A percentile compares a stretch with the other conserved stretches of the same genome.
These are phyloP conservation scores for Marchantia paleacea DNA, from an alignment of 225 moss, liverwort and hornwort species.

Conservation along the genomic window DNA sequence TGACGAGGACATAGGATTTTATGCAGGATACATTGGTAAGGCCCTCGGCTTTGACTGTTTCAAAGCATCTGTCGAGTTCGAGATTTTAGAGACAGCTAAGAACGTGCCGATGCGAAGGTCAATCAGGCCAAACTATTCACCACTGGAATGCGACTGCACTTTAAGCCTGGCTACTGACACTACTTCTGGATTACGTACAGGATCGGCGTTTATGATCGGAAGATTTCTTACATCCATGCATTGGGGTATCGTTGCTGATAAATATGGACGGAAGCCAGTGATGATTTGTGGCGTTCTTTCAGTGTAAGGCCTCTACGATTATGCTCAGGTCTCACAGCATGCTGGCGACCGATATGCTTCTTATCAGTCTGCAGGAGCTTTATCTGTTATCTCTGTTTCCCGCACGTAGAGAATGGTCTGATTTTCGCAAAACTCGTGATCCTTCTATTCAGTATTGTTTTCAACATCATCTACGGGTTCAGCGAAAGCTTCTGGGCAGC, in stretches of 20 bases:
- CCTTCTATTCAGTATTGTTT: slow-evolving; percentile 53
- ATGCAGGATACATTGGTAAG: slow-evolving; percentile 66
- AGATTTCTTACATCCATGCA: slow-evolving; percentile 57
- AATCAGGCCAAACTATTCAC: no score
- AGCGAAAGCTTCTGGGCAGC: slow-evolving; percentile 73
- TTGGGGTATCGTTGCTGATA: slow-evolving; percentile 75
- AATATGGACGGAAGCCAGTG: slow-evolving; percentile 69
- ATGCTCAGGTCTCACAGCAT: no score
- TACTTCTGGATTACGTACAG: slow-evolving; percentile 18
- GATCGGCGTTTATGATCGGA: slow-evolving; percentile 75
- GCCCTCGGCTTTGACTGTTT: neutral
- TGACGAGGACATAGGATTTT: slow-evolving; percentile 69
- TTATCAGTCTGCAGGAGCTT: no score
- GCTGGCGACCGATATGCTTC: no score
- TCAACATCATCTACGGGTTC: slow-evolving; percentile 61
- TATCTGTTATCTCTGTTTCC: no score
- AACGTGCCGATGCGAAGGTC: neutral
- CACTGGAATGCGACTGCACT: no score
- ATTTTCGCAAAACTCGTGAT: no score
- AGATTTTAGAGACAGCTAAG: neutral
- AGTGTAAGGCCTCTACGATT: slow-evolving; percentile 40
- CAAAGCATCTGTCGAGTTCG: neutral
- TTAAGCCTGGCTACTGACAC: no score
- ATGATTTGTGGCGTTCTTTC: slow-evolving; percentile 55
- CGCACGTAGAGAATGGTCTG: no score